Percentiles rank a stretch among this genome's conserved stretches.
Conservation (phyloP, 2,329 filamentous ascomycete genomes). For the Talaromyces piceae region DNA sequence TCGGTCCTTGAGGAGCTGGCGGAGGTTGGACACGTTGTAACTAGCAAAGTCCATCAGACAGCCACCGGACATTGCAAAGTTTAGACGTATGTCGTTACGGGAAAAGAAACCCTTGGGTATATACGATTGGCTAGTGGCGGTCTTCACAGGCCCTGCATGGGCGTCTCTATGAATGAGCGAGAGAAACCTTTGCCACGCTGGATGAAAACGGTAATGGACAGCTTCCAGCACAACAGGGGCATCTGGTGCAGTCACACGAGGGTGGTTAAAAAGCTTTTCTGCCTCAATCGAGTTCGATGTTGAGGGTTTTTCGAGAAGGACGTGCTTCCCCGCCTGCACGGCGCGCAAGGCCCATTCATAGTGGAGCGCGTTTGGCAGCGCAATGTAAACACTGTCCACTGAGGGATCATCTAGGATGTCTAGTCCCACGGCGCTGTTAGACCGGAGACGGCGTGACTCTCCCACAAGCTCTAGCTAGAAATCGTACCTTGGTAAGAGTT, state of each 20-base stretch:
- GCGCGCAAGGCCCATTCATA: conserved; percentile 44
- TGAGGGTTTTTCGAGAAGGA: conserved; percentile 50
- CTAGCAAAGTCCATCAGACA: conserved; percentile 30
- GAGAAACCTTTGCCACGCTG: conserved; percentile 38
- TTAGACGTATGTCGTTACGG: conserved; percentile 39
- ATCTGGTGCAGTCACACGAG: conserved; percentile 18
- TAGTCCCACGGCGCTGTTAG: not conserved
- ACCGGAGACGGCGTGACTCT: not conserved
- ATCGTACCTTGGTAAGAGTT: conserved; percentile 42
- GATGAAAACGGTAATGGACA: conserved; percentile 47
- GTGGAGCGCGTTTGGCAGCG: conserved; percentile 35
- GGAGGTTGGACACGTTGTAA: conserved; percentile 34
- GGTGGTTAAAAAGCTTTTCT: conserved; percentile 36
- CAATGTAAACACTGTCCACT: conserved; percentile 38
- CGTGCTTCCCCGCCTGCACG: conserved; percentile 46
- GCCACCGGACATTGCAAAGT: conserved; percentile 38
- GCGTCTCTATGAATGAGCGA: conserved; percentile 5
- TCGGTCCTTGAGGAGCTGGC: conserved; percentile 35
- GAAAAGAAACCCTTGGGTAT: conserved; percentile 25
- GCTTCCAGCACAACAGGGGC: conserved; percentile 48
- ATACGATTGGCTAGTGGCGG: conserved; percentile 31
- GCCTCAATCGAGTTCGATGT: conserved; percentile 43
- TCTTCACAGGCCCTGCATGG: conserved; percentile 28
- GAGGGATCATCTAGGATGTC: conserved; percentile 6
- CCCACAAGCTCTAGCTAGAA: not conserved